Evolutionary conservation across 495 filamentous ascomycete genomes (phyloP).

Genomic region (Aspergillus saccharolyticus): DNA sequence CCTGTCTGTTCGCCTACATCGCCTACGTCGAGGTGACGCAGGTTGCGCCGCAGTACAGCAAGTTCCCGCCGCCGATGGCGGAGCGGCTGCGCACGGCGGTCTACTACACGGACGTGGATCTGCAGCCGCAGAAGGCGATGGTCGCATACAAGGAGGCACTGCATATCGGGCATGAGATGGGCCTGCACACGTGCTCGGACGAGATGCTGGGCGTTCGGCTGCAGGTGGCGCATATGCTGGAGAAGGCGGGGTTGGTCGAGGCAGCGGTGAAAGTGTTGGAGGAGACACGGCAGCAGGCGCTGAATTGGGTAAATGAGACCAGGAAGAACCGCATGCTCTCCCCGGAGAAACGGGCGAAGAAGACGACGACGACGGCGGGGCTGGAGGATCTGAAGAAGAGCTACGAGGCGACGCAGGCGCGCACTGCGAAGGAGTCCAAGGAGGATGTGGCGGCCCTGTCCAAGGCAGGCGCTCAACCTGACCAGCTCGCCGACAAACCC

Average conservation of each 20-base stretch:
- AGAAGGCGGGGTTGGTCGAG: constrained; percentile 61
- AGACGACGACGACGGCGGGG: not conserved
- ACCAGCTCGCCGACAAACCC: constrained; percentile 11
- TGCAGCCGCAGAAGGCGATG: constrained; percentile 67
- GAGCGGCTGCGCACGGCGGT: constrained; percentile 77
- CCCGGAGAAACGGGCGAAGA: not conserved
- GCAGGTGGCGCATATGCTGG: constrained; percentile 69
- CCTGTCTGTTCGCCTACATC: constrained; percentile 33
- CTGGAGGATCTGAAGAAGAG: not conserved
- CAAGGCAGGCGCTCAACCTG: too few species aligned
- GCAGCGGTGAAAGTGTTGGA: constrained; percentile 72
- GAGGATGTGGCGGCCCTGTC: not conserved
- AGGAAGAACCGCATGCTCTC: constrained; percentile 13
- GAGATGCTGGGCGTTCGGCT: constrained; percentile 88
- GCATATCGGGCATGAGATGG: constrained; percentile 58
- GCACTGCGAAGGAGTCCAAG: too few species aligned
- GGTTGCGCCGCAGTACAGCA: constrained; percentile 59
- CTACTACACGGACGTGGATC: constrained; percentile 73
- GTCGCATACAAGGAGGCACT: constrained; percentile 78
- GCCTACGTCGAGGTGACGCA: constrained; percentile 62
- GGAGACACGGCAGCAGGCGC: constrained; percentile 43
- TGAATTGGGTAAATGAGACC: constrained; percentile 45
- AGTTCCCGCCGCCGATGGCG: constrained; percentile 76
- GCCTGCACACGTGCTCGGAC: constrained; percentile 81
- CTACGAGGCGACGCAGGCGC: constrained; percentile 15